Conservation (phyloP, 108 stramenopile genomes). For the Stephanodiscus triporus region DNA sequence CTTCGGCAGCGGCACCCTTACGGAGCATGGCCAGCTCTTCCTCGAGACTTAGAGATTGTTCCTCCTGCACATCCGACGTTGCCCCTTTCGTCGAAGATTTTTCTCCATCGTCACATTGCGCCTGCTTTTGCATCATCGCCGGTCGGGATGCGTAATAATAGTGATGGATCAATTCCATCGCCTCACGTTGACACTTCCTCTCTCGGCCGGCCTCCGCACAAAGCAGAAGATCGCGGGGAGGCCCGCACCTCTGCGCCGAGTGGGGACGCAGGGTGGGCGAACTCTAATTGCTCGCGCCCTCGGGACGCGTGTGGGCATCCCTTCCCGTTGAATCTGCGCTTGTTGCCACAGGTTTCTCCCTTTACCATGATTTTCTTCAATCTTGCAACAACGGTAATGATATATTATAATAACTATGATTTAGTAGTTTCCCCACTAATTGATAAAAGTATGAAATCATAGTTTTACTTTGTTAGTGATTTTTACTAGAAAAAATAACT, state of each 20-base stretch:
- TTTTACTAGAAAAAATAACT: too few species aligned
- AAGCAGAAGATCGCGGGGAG: constrained; percentile 70
- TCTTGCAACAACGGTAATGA: constrained; percentile 1
- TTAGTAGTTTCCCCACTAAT: too few species aligned
- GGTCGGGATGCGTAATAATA: constrained; percentile 49
- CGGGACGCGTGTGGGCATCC: too few species aligned
- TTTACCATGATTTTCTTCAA: background rate
- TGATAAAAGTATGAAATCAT: too few species aligned
- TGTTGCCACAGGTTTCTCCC: too few species aligned
- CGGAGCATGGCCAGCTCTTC: constrained; percentile 73
- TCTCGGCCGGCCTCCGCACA: constrained; percentile 78
- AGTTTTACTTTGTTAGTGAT: too few species aligned
- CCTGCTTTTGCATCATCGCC: background rate
- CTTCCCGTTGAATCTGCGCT: too few species aligned
- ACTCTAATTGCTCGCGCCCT: too few species aligned
- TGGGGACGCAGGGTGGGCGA: too few species aligned
- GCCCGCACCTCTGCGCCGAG: too few species aligned
- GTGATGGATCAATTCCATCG: constrained; percentile 71
- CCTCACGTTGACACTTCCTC: constrained; percentile 74
- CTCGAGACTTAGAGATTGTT: constrained; percentile 60
- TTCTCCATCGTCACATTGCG: background rate
- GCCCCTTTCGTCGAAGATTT: background rate
- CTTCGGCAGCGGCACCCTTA: constrained; percentile 50
- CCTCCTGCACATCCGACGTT: background rate
- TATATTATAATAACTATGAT: too few species aligned